These are phyloP conservation scores for Bryum argenteum DNA, from an alignment of 225 moss, liverwort and hornwort species.

Conservation along the genomic window DNA sequence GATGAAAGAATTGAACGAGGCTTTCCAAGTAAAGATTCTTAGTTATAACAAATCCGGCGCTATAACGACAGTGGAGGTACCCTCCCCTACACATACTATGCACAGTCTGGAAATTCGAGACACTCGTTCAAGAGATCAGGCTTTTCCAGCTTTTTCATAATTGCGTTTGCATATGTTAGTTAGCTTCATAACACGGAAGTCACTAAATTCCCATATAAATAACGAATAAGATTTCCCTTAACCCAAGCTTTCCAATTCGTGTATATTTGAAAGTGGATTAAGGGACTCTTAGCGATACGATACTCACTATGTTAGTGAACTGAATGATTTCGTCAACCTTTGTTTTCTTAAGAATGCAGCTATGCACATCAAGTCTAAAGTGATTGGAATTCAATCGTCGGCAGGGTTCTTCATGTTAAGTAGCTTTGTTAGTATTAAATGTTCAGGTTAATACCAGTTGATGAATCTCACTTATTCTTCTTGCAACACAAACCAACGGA, in stretches of 20 bases:
- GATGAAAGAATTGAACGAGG: constrained; percentile 63
- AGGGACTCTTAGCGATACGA: background rate
- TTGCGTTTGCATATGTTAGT: background rate
- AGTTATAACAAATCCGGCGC: constrained; percentile 61
- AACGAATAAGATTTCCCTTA: too few relatives aligned
- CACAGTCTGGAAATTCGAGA: constrained; percentile 11
- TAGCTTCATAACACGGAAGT: too few relatives aligned
- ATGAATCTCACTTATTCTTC: too few relatives aligned
- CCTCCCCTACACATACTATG: background rate
- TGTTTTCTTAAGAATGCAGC: background rate
- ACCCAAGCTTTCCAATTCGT: background rate
- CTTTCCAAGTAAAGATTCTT: constrained; percentile 53
- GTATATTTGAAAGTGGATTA: background rate
- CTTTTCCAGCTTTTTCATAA: constrained; percentile 2
- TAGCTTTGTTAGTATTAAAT: background rate
- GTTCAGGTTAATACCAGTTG: background rate
- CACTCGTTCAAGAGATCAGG: background rate
- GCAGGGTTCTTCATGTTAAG: background rate
- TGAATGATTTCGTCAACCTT: too few relatives aligned
- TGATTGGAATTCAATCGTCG: background rate
- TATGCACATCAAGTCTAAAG: background rate
- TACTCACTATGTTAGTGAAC: background rate
- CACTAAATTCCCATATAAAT: too few relatives aligned
- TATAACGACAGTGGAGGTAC: constrained; percentile 66
- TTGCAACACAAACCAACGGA: too few relatives aligned